These are phyloP conservation scores for Colletotrichum simmondsii DNA, from an alignment of 2,329 filamentous ascomycete genomes.

Conservation along the genomic window DNA sequence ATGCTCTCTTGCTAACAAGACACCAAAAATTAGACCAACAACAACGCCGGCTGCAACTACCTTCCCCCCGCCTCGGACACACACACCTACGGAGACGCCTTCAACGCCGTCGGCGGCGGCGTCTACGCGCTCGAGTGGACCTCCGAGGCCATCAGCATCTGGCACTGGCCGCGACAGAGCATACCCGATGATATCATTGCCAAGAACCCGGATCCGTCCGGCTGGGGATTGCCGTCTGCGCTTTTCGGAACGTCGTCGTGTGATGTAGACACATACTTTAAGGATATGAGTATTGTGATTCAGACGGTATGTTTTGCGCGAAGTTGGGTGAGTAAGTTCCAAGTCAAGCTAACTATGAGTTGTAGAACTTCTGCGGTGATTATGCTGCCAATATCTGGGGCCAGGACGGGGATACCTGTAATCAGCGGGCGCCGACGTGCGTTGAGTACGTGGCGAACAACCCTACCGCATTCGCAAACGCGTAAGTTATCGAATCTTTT, in stretches of 20 bases:
- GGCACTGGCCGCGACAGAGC: constrained; percentile 76
- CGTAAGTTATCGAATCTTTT: constrained; percentile 39
- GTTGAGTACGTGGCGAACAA: constrained; percentile 57
- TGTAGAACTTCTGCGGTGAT: constrained; percentile 78
- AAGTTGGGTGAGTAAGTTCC: neutral
- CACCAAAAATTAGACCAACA: neutral
- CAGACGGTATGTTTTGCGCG: constrained; percentile 62
- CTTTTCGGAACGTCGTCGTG: constrained; percentile 74
- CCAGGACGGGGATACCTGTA: constrained; percentile 48
- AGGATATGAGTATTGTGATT: constrained; percentile 76
- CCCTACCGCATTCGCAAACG: constrained; percentile 53
- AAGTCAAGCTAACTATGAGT: neutral
- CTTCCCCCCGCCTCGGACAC: constrained; percentile 52
- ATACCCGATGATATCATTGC: constrained; percentile 74
- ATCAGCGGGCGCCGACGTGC: constrained; percentile 54
- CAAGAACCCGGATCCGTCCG: constrained; percentile 68
- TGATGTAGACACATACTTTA: constrained; percentile 74
- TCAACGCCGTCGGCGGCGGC: constrained; percentile 75
- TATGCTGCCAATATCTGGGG: constrained; percentile 69
- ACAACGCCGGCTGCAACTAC: constrained; percentile 59
- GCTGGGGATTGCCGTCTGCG: constrained; percentile 77
- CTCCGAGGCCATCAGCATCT: constrained; percentile 73
- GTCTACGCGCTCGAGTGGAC: constrained; percentile 81
- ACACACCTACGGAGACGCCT: constrained; percentile 68
- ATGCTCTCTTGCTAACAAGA: neutral